Base-by-base conservation (phyloP, 371 early-diverging fungal species). In the Conidiobolus incongruus region DNA sequence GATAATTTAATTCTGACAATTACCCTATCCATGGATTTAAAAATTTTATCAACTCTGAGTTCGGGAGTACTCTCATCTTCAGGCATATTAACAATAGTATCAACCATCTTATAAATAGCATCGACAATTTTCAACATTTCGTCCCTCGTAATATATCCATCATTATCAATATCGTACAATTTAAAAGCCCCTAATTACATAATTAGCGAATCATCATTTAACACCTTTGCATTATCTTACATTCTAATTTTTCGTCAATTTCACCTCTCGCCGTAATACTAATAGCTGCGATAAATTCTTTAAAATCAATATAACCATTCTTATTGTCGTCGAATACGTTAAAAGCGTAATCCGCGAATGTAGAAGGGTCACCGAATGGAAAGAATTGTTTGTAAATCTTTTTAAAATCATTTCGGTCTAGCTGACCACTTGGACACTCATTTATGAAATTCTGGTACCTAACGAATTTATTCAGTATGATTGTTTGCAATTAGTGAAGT, bases 301-400 rank as follows among this genome's bases (percentile, higher is more conserved):
- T 77, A 57, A 91, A 94, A 46, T 90, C 86, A 39, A 94, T 83
- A 31, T 61, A 68, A 15, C 90, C 89, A 52, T 81, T 80, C 53
- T 77, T 73, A 56, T 91, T 80, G 30, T 64, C 60, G 51, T 91
- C 92, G 63, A 91, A 90, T 32, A 88, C 75, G 38, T 77, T 66
- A 50, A 90, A 89, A 1, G 83, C 85, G 58, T 82, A 76, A 49
- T 87, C 83, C 15, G 92, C 85, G 60, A 89, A 95, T 23, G 66
- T 62, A 39, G 80, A 69, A 3, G 92, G 70, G 57, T 95, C 91
- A 23, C 93, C 93, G 56, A 95, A 93, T 8, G 95, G 92, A 52
- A 92, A 95, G 63, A 87, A 93, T 52, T 82, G 82, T 58, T 92
- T 86, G 64, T 91, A 95, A 32, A 93, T 87, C 48, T 80, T 77